A percentile compares a stretch with the other conserved stretches of the same genome.
Conservation (phyloP, 768 basidiomycete species). For the Kwoniella dejecticola region DNA sequence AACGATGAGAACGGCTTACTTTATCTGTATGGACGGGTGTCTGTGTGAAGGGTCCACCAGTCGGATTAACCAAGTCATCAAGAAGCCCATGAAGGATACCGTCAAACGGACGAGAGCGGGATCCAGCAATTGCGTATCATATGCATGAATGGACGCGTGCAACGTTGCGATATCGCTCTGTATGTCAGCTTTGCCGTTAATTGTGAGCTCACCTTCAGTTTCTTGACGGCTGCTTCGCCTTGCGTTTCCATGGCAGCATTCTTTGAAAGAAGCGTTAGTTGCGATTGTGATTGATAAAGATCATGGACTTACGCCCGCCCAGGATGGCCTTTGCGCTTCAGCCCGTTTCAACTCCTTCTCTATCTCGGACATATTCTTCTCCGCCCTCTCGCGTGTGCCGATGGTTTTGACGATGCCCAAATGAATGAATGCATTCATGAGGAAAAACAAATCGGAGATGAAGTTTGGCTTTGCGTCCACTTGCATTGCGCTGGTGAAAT, state of each 20-base stretch:
- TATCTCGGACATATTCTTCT: slow-evolving; percentile 61
- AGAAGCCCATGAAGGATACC: slow-evolving; percentile 81
- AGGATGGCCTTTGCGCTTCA: slow-evolving; percentile 69
- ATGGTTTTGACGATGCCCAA: slow-evolving; percentile 83
- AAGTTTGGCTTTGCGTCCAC: slow-evolving; percentile 78
- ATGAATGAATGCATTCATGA: slow-evolving; percentile 82
- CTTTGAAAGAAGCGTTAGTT: slow-evolving; percentile 3
- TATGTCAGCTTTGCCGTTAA: not conserved
- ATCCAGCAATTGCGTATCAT: slow-evolving; percentile 80
- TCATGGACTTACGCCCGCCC: slow-evolving; percentile 71
- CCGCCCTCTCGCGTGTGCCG: slow-evolving; percentile 64
- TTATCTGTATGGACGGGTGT: slow-evolving; percentile 70
- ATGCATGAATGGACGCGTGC: slow-evolving; percentile 73
- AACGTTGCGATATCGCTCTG: slow-evolving; percentile 72
- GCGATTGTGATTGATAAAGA: not conserved
- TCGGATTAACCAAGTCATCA: slow-evolving; percentile 91
- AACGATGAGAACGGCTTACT: slow-evolving; percentile 61
- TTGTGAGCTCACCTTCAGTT: slow-evolving; percentile 65
- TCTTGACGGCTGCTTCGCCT: slow-evolving; percentile 73
- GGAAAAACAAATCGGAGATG: slow-evolving; percentile 91
- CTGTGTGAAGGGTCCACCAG: slow-evolving; percentile 76
- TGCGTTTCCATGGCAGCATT: slow-evolving; percentile 75
- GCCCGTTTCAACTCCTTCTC: slow-evolving; percentile 74
- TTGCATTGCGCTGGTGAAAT: slow-evolving; percentile 62
- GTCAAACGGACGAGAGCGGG: slow-evolving; percentile 77